Evolutionary conservation across 768 basidiomycete species (phyloP).

Genomic region (Tylopilus subfusipes): DNA sequence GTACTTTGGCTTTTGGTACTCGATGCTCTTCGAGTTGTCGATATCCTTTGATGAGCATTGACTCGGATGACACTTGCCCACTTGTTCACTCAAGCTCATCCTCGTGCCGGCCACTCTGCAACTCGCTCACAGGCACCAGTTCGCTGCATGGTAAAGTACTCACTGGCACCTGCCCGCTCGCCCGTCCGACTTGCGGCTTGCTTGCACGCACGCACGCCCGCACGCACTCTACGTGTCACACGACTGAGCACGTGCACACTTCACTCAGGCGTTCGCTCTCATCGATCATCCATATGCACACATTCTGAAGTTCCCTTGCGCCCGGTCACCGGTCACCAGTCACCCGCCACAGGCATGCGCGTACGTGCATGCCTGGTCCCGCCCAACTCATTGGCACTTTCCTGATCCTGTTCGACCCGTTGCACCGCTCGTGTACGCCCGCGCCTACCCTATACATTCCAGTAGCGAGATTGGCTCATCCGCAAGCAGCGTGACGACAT

Average conservation of each 20-base stretch:
- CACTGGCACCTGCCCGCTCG: too few relatives aligned
- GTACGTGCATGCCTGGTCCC: background rate
- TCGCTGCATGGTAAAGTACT: background rate
- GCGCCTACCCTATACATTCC: background rate
- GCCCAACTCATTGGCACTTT: background rate
- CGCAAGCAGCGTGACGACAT: background rate
- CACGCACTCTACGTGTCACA: background rate
- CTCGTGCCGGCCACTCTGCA: background rate
- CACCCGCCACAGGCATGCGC: too few relatives aligned
- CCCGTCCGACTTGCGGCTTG: background rate
- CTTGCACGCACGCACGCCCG: background rate
- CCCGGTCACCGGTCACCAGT: background rate
- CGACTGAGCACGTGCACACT: background rate
- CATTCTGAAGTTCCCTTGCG: background rate
- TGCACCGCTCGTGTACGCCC: background rate
- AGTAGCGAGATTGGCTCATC: background rate
- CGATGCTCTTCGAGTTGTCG: background rate
- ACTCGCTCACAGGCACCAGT: background rate
- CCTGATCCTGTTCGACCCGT: background rate
- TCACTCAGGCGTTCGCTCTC: background rate
- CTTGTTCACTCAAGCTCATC: too few relatives aligned
- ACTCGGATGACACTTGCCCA: too few relatives aligned
- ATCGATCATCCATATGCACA: background rate
- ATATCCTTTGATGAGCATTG: background rate
- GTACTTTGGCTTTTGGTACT: background rate